Base-by-base conservation (phyloP, 2,329 filamentous ascomycete species). In the Pseudogymnoascus sp. region DNA sequence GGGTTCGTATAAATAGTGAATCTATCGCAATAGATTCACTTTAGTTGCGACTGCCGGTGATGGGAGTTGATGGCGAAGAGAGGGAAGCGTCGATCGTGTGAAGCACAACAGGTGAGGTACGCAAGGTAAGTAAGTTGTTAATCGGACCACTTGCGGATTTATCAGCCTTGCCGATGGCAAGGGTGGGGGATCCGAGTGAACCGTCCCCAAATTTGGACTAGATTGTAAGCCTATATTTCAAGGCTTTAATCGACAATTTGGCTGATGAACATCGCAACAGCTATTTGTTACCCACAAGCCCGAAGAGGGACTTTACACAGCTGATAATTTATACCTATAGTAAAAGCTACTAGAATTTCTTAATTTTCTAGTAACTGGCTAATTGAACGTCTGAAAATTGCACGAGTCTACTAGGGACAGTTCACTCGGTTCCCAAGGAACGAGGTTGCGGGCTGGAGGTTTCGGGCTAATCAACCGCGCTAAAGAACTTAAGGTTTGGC, bases 111-210 rank as follows among this genome's bases (percentile, higher is more conserved):
- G 28, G 9, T 52, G 45, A 52, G 25, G 45, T 33, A 16, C n/a
- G n/a, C 25, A 55, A 55, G 42, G 45, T 30, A 28, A 55, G 14
- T 28, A 25, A 45, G 41, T 25, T 45, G 41, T 25, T 45, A 55
- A 55, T 30, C 45, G 45, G 9, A 55, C 45, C 14, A 55, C 8
- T 12, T 55, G 25, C 25, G 45, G n/a, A 55, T 55, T 55, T 30
- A 55, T 55, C 45, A 55, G 45, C 45, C 45, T 55, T 55, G 45
- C 45, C 45, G 45, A 30, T 55, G 45, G 45, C n/a, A 55, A 55
- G 25, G 25, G 45, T 16, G 23, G 22, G 42, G 42, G 12, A 22
- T 12, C 6, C 22, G 42, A 49, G 22, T 49, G 22, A 49, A 49
- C 23, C 8, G 42, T 49, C 14, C 23, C 7, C 42, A 49, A n/a